Conservation (phyloP, 768 basidiomycete genomes). For the Pisolithus microcarpus region DNA sequence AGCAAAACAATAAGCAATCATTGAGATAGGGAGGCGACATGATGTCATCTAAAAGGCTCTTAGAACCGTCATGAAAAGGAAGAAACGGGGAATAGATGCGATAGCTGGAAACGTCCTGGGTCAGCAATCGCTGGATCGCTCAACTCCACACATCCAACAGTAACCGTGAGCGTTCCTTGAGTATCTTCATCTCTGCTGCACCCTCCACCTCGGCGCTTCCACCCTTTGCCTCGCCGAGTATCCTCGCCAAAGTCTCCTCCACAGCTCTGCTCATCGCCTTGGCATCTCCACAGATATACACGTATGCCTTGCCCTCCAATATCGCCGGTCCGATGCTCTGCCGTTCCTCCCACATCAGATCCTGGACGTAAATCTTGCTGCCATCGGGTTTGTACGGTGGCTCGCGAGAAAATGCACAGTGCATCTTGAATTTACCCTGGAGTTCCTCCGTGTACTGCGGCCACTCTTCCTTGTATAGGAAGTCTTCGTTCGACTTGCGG, state of each 20-base stretch:
- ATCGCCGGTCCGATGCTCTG: conserved; percentile 82
- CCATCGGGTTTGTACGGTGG: conserved; percentile 81
- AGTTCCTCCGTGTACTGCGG: conserved; percentile 78
- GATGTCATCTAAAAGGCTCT: too few species aligned
- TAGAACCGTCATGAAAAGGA: too few species aligned
- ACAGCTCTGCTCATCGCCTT: conserved; percentile 95
- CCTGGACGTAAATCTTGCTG: conserved; percentile 98
- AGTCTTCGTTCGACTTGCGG: conserved; percentile 83
- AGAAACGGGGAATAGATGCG: too few species aligned
- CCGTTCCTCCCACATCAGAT: conserved; percentile 84
- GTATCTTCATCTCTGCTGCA: conserved; percentile 81
- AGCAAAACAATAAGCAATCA: too few species aligned
- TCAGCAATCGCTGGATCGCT: conserved; percentile 8
- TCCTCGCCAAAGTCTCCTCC: conserved; percentile 77
- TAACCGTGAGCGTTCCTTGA: conserved; percentile 89
- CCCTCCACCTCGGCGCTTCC: conserved; percentile 85
- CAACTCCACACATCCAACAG: conserved; percentile 89
- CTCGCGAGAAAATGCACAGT: conserved; percentile 87
- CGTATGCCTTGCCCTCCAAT: conserved; percentile 90
- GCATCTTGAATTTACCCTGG: conserved; percentile 85
- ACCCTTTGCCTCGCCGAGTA: conserved; percentile 91
- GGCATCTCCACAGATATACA: conserved; percentile 96
- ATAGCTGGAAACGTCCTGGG: background rate
- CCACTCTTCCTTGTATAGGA: conserved; percentile 95
- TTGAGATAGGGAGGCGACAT: too few species aligned